Percentiles rank a stretch among this genome's conserved stretches.
Evolutionary conservation across 164 flowering plant genomes (phyloP).

Genomic region (Litsea cubeba): DNA sequence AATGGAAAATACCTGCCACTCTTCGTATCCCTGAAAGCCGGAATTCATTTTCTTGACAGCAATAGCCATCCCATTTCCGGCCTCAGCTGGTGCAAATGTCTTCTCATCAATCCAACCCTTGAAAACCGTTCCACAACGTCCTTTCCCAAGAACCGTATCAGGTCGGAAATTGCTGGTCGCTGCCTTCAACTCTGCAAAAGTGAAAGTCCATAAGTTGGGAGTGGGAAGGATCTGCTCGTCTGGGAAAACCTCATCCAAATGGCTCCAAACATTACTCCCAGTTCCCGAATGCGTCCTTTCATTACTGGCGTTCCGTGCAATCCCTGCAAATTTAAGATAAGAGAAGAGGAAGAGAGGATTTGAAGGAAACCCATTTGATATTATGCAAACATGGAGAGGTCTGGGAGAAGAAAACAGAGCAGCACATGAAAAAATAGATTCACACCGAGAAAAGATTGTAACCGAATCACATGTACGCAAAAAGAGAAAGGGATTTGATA

Average conservation of each 20-base stretch:
- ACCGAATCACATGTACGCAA: too few relatives aligned
- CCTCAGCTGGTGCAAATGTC: slow-evolving; percentile 36
- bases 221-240: slow-evolving; percentile 39
- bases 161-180: slow-evolving; percentile 54
- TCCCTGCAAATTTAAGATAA: background rate
- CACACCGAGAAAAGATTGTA: too few relatives aligned
- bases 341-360: background rate
- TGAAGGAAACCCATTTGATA: background rate
- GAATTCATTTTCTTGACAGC: slow-evolving; percentile 66
- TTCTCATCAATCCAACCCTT: slow-evolving; percentile 69
- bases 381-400: too few relatives aligned
- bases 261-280: background rate
- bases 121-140: slow-evolving; percentile 69
- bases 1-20: slow-evolving; percentile 54
- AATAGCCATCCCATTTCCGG: slow-evolving; percentile 46
- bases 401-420: too few relatives aligned
- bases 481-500: too few relatives aligned
- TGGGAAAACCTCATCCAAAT: slow-evolving; percentile 20
- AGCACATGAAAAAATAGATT: too few relatives aligned
- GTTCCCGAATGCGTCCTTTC: background rate
- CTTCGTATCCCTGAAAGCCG: slow-evolving; percentile 52
- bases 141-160: slow-evolving; percentile 50
- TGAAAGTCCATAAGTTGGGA: slow-evolving; percentile 47
- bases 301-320: background rate
- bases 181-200: slow-evolving; percentile 44